Percentiles rank a stretch among this genome's conserved stretches.
Conservation (phyloP, 2,329 filamentous ascomycete genomes). For the Aspergillus sergii region DNA sequence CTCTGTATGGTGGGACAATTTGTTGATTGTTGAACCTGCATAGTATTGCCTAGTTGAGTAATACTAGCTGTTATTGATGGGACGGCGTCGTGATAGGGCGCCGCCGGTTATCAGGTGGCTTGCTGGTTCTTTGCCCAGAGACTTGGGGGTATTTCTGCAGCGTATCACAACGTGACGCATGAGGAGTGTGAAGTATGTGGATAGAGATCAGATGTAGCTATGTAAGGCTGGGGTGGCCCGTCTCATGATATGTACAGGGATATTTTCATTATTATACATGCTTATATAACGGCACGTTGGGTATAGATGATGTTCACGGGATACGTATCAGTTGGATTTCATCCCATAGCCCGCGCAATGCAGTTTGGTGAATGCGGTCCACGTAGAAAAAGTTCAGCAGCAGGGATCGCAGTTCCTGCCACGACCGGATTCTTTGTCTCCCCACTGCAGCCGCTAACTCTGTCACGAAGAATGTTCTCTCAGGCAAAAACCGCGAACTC, state of each 20-base stretch:
- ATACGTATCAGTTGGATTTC: conserved; percentile 29
- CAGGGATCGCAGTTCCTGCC: conserved; percentile 36
- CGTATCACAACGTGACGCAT: background rate
- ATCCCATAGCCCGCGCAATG: conserved; percentile 36
- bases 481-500: conserved; percentile 26
- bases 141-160: background rate
- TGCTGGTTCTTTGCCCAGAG: background rate
- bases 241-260: conserved; percentile 8
- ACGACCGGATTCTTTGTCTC: conserved; percentile 32
- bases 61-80: background rate
- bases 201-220: background rate
- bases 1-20: background rate
- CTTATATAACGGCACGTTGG: background rate
- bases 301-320: conserved; percentile 15
- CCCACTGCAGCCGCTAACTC: conserved; percentile 33
- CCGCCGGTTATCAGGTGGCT: background rate
- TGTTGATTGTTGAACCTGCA: background rate
- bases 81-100: background rate
- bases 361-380: conserved; percentile 35
- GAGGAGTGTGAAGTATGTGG: background rate
- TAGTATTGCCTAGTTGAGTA: background rate
- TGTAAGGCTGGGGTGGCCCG: background rate
- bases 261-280: conserved; percentile 5
- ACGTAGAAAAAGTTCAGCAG: conserved; percentile 40
- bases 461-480: conserved; percentile 36